Conservation (phyloP, 2,329 filamentous ascomycete species). For the Albifimbria verrucaria region DNA sequence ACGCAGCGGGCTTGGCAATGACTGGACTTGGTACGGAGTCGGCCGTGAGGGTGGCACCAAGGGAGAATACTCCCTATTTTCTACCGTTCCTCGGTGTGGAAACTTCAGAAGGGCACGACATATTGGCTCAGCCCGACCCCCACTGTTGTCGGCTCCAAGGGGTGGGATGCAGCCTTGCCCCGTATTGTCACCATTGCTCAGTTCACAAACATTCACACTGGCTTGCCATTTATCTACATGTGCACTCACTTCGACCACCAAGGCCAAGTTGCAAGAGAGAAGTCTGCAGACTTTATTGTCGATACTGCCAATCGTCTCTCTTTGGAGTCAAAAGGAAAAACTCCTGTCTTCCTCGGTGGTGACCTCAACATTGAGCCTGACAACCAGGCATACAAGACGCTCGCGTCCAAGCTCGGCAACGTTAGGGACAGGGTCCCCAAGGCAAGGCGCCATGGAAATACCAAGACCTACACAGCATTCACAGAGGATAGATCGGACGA, state of each 20-base stretch:
- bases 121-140: constrained; percentile 63
- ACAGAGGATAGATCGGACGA: constrained; percentile 14
- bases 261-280: constrained; percentile 37
- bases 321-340: constrained; percentile 16
- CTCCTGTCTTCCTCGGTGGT: constrained; percentile 28
- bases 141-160: constrained; percentile 48
- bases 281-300: constrained; percentile 36
- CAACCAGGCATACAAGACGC: constrained; percentile 20
- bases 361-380: constrained; percentile 28
- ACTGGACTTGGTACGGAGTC: constrained; percentile 53
- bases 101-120: constrained; percentile 47
- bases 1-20: constrained; percentile 32
- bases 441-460: constrained; percentile 18
- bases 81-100: constrained; percentile 53
- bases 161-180: constrained; percentile 48
- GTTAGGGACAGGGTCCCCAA: constrained; percentile 18
- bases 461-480: constrained; percentile 27
- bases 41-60: constrained; percentile 56
- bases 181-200: constrained; percentile 46
- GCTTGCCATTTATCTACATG: constrained; percentile 38
- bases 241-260: constrained; percentile 53
- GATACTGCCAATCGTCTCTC: constrained; percentile 19
- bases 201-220: constrained; percentile 37
- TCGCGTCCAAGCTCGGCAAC: constrained; percentile 22
- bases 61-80: constrained; percentile 69